Conservation (phyloP, 1,284 basidiomycete species). For the Athelia psychrophila region DNA sequence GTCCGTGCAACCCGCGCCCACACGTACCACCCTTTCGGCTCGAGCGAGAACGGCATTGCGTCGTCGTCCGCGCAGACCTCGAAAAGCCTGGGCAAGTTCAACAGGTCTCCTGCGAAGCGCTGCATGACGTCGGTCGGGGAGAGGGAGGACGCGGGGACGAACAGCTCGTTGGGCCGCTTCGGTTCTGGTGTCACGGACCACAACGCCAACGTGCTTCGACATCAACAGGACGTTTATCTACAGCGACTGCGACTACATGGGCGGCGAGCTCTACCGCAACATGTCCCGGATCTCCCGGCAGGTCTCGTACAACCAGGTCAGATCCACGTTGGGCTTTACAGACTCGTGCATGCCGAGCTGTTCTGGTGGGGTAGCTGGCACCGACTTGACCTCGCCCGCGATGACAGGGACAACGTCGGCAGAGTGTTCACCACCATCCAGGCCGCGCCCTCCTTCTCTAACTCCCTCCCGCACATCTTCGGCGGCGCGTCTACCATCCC, state of each 20-base stretch:
- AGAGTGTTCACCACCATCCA: conserved; percentile 98
- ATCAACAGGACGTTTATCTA: conserved; percentile 97
- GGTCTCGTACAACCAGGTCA: conserved; percentile 92
- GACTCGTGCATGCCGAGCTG: conserved; percentile 92
- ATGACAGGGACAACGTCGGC: conserved; percentile 89
- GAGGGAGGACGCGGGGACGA: conserved; percentile 78
- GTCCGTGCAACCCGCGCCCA: no score
- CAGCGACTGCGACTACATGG: conserved; percentile 87
- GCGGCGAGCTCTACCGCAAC: conserved; percentile 93
- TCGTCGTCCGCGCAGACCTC: no score
- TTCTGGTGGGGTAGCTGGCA: no score
- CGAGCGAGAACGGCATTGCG: no score
- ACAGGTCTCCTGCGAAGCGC: no score
- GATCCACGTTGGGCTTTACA: conserved; percentile 94
- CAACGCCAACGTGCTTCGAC: conserved; percentile 95
- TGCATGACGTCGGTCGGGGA: conserved; percentile 89
- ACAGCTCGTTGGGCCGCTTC: no score
- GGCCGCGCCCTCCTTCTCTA: conserved; percentile 95
- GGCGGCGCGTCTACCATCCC: conserved; percentile 84
- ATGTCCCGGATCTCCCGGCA: conserved; percentile 90
- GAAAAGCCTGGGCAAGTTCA: no score
- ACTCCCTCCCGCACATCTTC: conserved; percentile 98
- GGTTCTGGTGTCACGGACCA: no score
- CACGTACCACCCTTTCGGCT: no score
- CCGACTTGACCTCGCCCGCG: background rate